Percentiles rank a stretch among this genome's conserved stretches.
Evolutionary conservation across 192 early-diverging fungal species (phyloP).

Genomic region (Funneliformis mosseae): DNA sequence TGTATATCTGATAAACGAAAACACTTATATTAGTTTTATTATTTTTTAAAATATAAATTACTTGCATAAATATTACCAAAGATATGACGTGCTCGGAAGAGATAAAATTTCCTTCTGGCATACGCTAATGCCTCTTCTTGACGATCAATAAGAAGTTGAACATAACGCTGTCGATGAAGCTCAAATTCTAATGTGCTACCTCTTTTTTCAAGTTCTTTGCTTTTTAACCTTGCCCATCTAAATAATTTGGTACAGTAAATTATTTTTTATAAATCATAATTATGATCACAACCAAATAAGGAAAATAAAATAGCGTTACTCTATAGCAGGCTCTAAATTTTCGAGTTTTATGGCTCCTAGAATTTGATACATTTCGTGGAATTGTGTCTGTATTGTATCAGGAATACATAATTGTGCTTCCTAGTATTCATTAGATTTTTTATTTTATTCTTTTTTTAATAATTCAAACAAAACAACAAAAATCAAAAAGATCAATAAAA

Average conservation of each 20-base stretch:
- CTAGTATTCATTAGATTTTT: background rate
- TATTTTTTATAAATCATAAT: background rate
- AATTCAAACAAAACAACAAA: no score
- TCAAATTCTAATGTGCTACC: slow-evolving; percentile 83
- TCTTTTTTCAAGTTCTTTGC: slow-evolving; percentile 54
- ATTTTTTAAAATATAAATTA: background rate
- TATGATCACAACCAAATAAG: background rate
- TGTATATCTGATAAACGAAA: slow-evolving; percentile 47
- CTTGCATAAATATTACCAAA: slow-evolving; percentile 53
- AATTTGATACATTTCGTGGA: slow-evolving; percentile 83
- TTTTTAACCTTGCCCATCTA: slow-evolving; percentile 74
- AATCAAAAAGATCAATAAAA: slow-evolving; percentile 8
- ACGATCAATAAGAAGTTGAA: slow-evolving; percentile 67
- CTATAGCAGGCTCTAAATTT: slow-evolving; percentile 66
- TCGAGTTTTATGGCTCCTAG: slow-evolving; percentile 61
- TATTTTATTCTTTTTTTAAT: background rate
- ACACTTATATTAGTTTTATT: background rate
- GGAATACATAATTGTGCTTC: slow-evolving; percentile 52
- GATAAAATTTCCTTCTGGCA: slow-evolving; percentile 67
- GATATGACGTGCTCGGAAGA: slow-evolving; percentile 64
- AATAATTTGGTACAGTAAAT: background rate
- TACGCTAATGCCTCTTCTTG: slow-evolving; percentile 71
- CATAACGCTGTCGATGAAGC: slow-evolving; percentile 77
- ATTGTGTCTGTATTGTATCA: slow-evolving; percentile 59
- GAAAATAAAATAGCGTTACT: slow-evolving; percentile 23